Base-by-base conservation (phyloP, 2,329 filamentous ascomycete species). In the Fusarium goolgardi region DNA sequence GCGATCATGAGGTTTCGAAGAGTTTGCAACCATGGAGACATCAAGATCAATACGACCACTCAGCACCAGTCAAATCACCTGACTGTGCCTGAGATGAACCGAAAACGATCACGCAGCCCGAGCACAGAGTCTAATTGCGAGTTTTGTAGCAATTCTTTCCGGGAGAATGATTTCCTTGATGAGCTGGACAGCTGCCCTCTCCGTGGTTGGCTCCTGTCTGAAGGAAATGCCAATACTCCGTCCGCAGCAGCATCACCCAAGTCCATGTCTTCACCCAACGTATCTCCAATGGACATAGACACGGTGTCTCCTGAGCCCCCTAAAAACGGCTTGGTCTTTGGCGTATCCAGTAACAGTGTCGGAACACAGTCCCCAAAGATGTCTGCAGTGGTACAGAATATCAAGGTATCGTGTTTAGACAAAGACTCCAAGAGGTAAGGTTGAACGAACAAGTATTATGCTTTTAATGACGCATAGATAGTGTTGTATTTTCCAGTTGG, bases 61-160 rank as follows among this genome's bases (percentile, higher is more conserved):
- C 10, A 2, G 1, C 5, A n/a, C 3, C 5, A 3, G 2, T 20
- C 18, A 12, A 37, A 6, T 2, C 3, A 12, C 4, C 11, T 37
- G 9, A 12, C n/a, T 12, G 35, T 20, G 0, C 35, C 35, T 6
- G 6, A 2, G 18, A 20, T 20, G 0, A 37, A 13, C 6, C 1
- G 10, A 37, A 0, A 4, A 6, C 0, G 0, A 0, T 37, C 35
- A 6, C 18, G 31, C 5, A 7, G 5, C 2, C 15, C 18, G 1
- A 13, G 0, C 7, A 2, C 11, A 20, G n/a, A 37, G 1, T 6
- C 10, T 0, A 0, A 0, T 20, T 39, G 35, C n/a, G 35, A 39
- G 3, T 39, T 39, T 3, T 39, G 35, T 13, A 20, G n/a, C 35
- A 39, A 20, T 13, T 5, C 3, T 2, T 2, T 2, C 13, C 6